Evolutionary conservation across 139 green algal genomes (phyloP).

Genomic region (Choricystis sp.): DNA sequence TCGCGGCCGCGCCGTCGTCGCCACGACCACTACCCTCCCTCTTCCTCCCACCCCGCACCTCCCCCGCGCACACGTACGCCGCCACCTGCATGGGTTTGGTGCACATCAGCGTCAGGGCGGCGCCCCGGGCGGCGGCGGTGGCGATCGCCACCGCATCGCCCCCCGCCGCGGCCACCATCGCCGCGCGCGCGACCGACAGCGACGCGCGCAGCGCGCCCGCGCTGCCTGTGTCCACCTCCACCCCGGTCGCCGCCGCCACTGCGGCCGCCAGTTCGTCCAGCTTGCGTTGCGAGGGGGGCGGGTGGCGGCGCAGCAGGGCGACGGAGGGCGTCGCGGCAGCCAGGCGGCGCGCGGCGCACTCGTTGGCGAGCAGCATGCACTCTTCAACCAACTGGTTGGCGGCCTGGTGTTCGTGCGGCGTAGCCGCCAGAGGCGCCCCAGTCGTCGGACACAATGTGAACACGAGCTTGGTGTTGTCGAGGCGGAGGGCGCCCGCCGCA

Average conservation of each 20-base stretch:
- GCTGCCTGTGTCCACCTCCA: conserved; percentile 33
- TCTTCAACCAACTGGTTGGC: conserved; percentile 91
- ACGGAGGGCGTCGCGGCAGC: conserved; percentile 36
- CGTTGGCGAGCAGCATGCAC: conserved; percentile 96
- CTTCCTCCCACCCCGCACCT: too few relatives aligned
- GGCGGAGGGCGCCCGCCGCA: conserved; percentile 38
- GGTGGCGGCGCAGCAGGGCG: conserved; percentile 54
- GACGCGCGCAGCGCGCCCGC: conserved; percentile 23
- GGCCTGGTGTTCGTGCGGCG: conserved; percentile 17
- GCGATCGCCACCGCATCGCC: conserved; percentile 8
- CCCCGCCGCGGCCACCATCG: conserved; percentile 10
- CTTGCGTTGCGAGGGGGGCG: conserved; percentile 34
- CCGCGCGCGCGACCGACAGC: conserved; percentile 25
- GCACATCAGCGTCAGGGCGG: conserved; percentile 51
- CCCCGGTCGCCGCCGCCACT: conserved; percentile 9
- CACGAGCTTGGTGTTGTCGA: conserved; percentile 66
- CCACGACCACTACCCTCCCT: too few relatives aligned
- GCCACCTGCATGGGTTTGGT: conserved; percentile 82
- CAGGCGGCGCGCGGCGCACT: conserved; percentile 58
- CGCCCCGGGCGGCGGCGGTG: too few relatives aligned
- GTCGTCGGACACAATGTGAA: conserved; percentile 46
- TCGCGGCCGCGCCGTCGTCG: conserved; percentile 6
- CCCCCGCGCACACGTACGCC: conserved; percentile 30
- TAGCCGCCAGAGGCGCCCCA: not conserved
- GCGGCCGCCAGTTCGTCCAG: conserved; percentile 32